phyloP scores from a whole-genome alignment of 208 protist genomes.

The Acanthamoeba triangularis region DNA sequence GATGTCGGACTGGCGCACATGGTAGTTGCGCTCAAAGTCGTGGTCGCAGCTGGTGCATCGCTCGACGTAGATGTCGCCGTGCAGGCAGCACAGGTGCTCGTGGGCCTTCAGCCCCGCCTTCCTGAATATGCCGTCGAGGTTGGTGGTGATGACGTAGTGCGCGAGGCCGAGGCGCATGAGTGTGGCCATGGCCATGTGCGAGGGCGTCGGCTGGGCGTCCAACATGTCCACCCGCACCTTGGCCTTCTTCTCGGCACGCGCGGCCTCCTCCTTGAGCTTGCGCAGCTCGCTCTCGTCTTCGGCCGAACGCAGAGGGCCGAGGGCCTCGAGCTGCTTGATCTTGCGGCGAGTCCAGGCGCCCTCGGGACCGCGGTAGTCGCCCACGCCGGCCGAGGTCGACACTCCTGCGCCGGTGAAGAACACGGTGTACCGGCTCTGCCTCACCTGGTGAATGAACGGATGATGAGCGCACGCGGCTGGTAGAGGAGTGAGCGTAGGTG shows the following conservation, averaged over 20 bases:
- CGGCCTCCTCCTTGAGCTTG: constrained; percentile 68
- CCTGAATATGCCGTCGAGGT: constrained; percentile 75
- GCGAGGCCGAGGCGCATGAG: constrained; percentile 60
- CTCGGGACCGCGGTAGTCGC: constrained; percentile 74
- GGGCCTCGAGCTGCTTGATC: constrained; percentile 62
- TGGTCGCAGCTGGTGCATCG: constrained; percentile 74
- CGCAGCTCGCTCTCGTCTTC: constrained; percentile 63
- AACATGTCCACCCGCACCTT: constrained; percentile 62
- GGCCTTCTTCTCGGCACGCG: constrained; percentile 18
- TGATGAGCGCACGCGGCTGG: too few species aligned
- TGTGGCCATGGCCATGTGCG: constrained; percentile 79
- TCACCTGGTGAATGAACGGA: neutral
- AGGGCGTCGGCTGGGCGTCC: constrained; percentile 71
- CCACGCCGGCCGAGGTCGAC: constrained; percentile 75
- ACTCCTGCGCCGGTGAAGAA: constrained; percentile 79
- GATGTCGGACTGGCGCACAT: constrained; percentile 18
- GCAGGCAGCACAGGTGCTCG: constrained; percentile 55
- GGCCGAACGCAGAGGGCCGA: neutral
- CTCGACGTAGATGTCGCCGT: constrained; percentile 78
- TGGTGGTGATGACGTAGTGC: constrained; percentile 75
- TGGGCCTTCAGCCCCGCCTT: constrained; percentile 74
- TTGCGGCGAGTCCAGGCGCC: constrained; percentile 77
- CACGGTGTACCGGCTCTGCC: constrained; percentile 70
- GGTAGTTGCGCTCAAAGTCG: constrained; percentile 80
- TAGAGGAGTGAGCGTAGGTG: too few species aligned